phyloP scores from a whole-genome alignment of 2,329 filamentous ascomycete species.

The Colletotrichum phormii region DNA sequence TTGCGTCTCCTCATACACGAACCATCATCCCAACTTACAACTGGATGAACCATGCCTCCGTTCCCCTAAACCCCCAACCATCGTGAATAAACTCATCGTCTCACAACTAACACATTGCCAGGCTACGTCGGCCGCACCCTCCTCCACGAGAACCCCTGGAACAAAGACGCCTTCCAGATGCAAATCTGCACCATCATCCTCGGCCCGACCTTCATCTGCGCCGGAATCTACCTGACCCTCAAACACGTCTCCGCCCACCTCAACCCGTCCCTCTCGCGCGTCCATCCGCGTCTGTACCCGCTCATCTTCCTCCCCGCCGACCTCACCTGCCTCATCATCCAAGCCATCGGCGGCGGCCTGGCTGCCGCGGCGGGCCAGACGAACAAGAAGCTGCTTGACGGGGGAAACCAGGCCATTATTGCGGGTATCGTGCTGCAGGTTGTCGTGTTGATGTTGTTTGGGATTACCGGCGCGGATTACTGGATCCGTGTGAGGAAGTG shows the following conservation, averaged over 20 bases:
- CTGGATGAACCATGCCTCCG: slow-evolving; percentile 10
- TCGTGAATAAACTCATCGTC: not conserved
- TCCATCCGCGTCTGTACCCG: slow-evolving; percentile 64
- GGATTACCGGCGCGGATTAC: slow-evolving; percentile 57
- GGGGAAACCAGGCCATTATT: slow-evolving; percentile 64
- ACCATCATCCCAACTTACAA: not conserved
- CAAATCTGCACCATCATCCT: slow-evolving; percentile 71
- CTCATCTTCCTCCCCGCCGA: slow-evolving; percentile 70
- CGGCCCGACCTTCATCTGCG: slow-evolving; percentile 70
- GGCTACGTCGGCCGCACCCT: slow-evolving; percentile 66
- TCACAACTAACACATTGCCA: slow-evolving; percentile 38
- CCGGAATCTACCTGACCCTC: slow-evolving; percentile 72
- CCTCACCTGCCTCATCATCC: slow-evolving; percentile 67
- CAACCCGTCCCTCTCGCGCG: slow-evolving; percentile 60
- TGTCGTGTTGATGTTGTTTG: slow-evolving; percentile 60
- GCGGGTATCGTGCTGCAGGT: slow-evolving; percentile 67
- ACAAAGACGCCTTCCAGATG: slow-evolving; percentile 64
- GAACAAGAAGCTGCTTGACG: slow-evolving; percentile 53
- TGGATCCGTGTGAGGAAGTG: slow-evolving; percentile 54
- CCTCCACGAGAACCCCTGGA: slow-evolving; percentile 66
- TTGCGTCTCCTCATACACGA: not conserved
- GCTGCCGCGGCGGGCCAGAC: slow-evolving; percentile 59
- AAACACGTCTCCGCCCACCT: slow-evolving; percentile 67
- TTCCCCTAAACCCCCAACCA: not conserved
- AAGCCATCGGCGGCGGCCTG: slow-evolving; percentile 68